phyloP scores from a whole-genome alignment of 257 asterid genomes.

The Solanum ossicruentum region DNA sequence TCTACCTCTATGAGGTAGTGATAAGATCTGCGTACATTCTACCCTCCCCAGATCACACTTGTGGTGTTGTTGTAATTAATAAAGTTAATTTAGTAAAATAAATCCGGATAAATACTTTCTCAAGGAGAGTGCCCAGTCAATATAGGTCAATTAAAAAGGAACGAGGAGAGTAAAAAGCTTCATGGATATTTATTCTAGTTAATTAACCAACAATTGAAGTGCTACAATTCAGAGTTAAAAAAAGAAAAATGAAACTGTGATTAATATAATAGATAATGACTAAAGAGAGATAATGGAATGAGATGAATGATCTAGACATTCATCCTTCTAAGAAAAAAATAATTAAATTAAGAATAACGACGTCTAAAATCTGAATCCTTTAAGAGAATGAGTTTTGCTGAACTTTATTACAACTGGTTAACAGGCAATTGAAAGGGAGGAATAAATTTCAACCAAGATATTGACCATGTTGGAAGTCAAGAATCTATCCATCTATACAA shows the following conservation, averaged over 20 bases:
- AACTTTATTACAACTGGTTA: neutral
- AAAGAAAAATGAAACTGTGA: neutral
- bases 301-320: neutral
- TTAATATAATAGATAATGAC: neutral
- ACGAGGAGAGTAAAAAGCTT: neutral
- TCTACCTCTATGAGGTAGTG: too few species aligned
- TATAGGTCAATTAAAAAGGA: neutral
- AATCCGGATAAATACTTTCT: neutral
- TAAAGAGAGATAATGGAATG: neutral
- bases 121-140: neutral
- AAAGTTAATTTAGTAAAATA: neutral
- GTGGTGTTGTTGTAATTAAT: neutral
- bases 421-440: neutral
- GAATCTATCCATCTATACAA: neutral
- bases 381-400: neutral
- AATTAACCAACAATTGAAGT: neutral
- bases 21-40: too few species aligned
- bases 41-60: too few species aligned
- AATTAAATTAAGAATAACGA: neutral
- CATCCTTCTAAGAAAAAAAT: neutral
- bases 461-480: neutral
- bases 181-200: neutral
- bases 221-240: neutral
- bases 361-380: neutral
- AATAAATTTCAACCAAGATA: neutral